Conservation (phyloP, 2,329 filamentous ascomycete genomes). For the Beauveria rudraprayagi region DNA sequence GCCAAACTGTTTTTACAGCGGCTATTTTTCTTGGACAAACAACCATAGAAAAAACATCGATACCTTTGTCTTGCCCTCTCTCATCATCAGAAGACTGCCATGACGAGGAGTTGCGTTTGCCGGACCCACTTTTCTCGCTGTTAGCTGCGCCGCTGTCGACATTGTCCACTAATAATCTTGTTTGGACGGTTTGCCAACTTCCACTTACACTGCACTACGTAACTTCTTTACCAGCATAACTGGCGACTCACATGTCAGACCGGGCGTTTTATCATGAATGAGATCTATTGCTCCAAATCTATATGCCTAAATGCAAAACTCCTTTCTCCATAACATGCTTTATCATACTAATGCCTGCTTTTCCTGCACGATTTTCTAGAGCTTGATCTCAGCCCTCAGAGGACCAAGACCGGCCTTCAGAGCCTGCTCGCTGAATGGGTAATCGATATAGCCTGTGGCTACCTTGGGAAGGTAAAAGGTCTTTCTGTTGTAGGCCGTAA, state of each 20-base stretch:
- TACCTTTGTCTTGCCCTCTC: not conserved
- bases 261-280: not conserved
- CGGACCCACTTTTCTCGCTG: not conserved
- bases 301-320: not conserved
- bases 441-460: conserved; percentile 3
- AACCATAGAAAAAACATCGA: not conserved
- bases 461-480: conserved; percentile 18
- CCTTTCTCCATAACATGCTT: not conserved
- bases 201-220: no score
- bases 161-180: no score
- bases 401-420: conserved; percentile 1
- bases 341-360: not conserved
- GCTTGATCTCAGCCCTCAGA: not conserved
- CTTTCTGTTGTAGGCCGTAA: conserved; percentile 19
- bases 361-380: not conserved
- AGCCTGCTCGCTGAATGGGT: conserved; percentile 2
- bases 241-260: not conserved
- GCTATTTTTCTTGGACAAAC: not conserved
- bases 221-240: not conserved
- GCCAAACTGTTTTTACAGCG: no score
- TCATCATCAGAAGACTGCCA: not conserved
- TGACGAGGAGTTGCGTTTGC: not conserved
- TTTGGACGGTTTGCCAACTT: no score
- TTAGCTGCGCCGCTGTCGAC: not conserved
- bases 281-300: not conserved